Evolutionary conservation across 176 grass and related monocot genomes (phyloP), one percentile per base, ranked within the genome.

Genomic region (Dactylis glomerata): DNA sequence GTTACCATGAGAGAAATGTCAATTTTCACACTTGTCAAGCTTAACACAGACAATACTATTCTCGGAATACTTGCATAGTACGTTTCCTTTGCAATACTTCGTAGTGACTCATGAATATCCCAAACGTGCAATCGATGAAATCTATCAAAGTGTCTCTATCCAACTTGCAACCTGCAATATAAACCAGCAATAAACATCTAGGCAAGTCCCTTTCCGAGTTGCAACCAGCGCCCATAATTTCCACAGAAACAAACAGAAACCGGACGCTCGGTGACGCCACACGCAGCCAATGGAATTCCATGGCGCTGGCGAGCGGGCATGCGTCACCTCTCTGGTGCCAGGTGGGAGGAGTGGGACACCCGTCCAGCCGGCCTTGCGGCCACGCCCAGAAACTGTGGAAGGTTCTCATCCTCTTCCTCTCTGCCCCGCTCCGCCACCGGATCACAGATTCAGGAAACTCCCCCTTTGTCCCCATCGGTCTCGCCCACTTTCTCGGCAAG

Each of bases 351-450:
- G 58, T 1, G 12, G 58, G 59, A 63, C 59, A 34, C 22, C 41
- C 16, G 22, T 11, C 31, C 31, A 7, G 2, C 73, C 31, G 50
- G 73, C 5, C 14, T 1, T 17, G 17, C 2, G 22, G 12, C 44
- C 70, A 73, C 71, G 38, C 22, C n/a, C n/a, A n/a, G n/a, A n/a
- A n/a, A n/a, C n/a, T n/a, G n/a, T n/a, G n/a, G 84, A 90, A 90
- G 26, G 80, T 90, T 90, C 84, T 73, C 5, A 67, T 7, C 46
- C 16, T 50, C 88, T 87, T 77, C 82, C 34, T 2, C 5, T 5
- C 8, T 10, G 3, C 12, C 27, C 42, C 17, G 15, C 41, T 9
- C 80, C 36, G 2, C 11, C 80, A 15, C 49, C 70, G 41, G 41
- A 40, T 28, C 64, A 54, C 63, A 46, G n/a, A n/a, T n/a, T n/a